Evolutionary conservation across 306 rosid species (phyloP).

Genomic region (Castanea sativa): DNA sequence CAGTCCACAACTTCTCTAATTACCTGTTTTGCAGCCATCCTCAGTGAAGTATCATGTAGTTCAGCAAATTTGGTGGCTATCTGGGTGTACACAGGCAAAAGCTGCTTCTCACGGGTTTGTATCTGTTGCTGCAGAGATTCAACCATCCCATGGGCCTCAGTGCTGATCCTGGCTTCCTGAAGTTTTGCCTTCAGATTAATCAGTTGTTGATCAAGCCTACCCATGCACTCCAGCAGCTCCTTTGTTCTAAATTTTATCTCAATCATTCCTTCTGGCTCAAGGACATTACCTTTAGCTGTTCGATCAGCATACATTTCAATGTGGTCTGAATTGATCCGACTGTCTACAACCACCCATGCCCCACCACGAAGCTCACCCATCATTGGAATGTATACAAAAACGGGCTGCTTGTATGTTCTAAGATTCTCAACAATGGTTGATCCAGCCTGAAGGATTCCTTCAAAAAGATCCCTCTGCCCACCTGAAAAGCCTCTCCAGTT

Average conservation of each 20-base stretch:
- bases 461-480: slow-evolving; percentile 98
- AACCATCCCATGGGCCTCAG: slow-evolving; percentile 26
- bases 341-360: slow-evolving; percentile 98
- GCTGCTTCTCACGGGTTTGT: slow-evolving; percentile 81
- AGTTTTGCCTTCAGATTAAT: slow-evolving; percentile 66
- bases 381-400: slow-evolving; percentile 94
- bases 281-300: slow-evolving; percentile 94
- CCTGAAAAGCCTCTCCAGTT: slow-evolving; percentile 99
- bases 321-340: slow-evolving; percentile 84
- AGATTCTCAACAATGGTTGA: slow-evolving; percentile 99
- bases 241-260: slow-evolving; percentile 92
- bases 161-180: slow-evolving; percentile 63
- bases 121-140: slow-evolving; percentile 82
- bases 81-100: slow-evolving; percentile 89
- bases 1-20: slow-evolving; percentile 83
- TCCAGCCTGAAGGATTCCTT: slow-evolving; percentile 99
- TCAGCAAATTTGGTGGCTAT: slow-evolving; percentile 94
- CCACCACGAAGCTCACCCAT: slow-evolving; percentile 99
- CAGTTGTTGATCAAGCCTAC: slow-evolving; percentile 82
- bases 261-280: slow-evolving; percentile 98
- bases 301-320: slow-evolving; percentile 92
- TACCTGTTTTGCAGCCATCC: slow-evolving; percentile 96
- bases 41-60: slow-evolving; percentile 86
- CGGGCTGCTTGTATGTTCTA: slow-evolving; percentile 90
- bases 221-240: slow-evolving; percentile 92